Base-by-base conservation (phyloP, 192 early-diverging fungal species). In the Gryganskiella cystojenkinii region DNA sequence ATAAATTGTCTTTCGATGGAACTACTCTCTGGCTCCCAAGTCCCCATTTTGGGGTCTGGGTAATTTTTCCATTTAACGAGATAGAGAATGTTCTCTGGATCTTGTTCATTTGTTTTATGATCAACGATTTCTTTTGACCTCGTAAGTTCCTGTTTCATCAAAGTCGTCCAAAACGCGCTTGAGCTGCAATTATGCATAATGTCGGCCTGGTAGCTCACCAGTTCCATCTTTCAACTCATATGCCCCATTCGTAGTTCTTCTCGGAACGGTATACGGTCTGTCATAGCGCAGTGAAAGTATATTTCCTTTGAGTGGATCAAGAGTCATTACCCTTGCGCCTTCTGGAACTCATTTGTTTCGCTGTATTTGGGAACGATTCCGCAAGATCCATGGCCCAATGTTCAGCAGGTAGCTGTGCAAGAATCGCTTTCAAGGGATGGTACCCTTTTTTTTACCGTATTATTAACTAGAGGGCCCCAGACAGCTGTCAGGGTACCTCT, bases 1-100 rank as follows among this genome's bases (percentile, higher is more conserved):
- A 65, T 56, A 40, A 34, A 53, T 65, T 53, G n/a, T 5, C 37
- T 22, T 45, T 65, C 52, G 1, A 65, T 46, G 20, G 56, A 54
- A 17, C 56, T 3, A 2, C 56, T 53, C n/a, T 55, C 42, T 43
- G 63, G 63, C 24, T 65, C 63, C 51, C 63, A 65, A 10, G 52
- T 43, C 15, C 43, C 30, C 14, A 17, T 17, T 0, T 33, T n/a
- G 40, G 9, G 2, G 22, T n/a, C n/a, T n/a, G 46, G 33, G 33
- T 46, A 55, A 11, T 45, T 45, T 43, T 54, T 55, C 63, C 63
- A 65, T 30, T 55, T 65, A 0, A 65, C 52, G 0, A 30, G 17
- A 10, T 55, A 65, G 8, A 55, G 52, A 25, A 19, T 34, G 0
- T 22, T 55, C 27, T 30, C 9, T 1, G 25, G 30, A 13, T 51